These are phyloP conservation scores for Caloboletus inedulis DNA, from an alignment of 1,284 basidiomycete species.

Conservation along the genomic window DNA sequence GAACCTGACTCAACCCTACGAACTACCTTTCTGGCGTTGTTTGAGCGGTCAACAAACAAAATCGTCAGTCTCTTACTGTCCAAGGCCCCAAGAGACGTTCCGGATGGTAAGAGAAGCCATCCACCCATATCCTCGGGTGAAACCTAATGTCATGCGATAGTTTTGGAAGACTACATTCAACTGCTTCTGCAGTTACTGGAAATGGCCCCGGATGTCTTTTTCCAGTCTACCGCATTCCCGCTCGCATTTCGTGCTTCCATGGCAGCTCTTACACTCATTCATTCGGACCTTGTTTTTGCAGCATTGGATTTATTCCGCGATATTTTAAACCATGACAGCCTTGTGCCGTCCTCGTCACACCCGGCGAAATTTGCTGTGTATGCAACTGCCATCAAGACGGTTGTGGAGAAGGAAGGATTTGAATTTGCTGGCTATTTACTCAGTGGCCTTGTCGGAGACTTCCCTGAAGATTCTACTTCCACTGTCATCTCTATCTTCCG, in stretches of 20 bases:
- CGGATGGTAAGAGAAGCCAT: conserved; percentile 64
- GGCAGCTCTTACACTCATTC: conserved; percentile 75
- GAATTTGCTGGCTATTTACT: conserved; percentile 73
- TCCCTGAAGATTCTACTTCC: conserved; percentile 82
- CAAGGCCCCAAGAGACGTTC: conserved; percentile 68
- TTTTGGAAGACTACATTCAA: conserved; percentile 94
- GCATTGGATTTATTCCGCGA: conserved; percentile 78
- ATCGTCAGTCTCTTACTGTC: conserved; percentile 64
- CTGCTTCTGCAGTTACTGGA: conserved; percentile 72
- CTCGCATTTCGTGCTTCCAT: conserved; percentile 73
- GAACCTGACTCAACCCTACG: conserved; percentile 53
- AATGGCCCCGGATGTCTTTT: conserved; percentile 71
- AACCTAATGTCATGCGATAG: conserved; percentile 41
- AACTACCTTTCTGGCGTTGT: conserved; percentile 59
- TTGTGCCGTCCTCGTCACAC: conserved; percentile 44
- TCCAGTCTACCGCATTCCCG: conserved; percentile 74
- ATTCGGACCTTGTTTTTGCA: conserved; percentile 77
- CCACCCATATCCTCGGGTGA: neutral
- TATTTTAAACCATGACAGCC: conserved; percentile 71
- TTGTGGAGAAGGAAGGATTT: conserved; percentile 73
- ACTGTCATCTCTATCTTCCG: conserved; percentile 78
- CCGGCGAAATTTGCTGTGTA: conserved; percentile 66
- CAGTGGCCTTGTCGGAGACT: conserved; percentile 78
- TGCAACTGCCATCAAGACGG: conserved; percentile 61
- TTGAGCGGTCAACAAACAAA: conserved; percentile 72